Conservation (phyloP, 2,329 filamentous ascomycete species). For the Fusarium aywerte region DNA sequence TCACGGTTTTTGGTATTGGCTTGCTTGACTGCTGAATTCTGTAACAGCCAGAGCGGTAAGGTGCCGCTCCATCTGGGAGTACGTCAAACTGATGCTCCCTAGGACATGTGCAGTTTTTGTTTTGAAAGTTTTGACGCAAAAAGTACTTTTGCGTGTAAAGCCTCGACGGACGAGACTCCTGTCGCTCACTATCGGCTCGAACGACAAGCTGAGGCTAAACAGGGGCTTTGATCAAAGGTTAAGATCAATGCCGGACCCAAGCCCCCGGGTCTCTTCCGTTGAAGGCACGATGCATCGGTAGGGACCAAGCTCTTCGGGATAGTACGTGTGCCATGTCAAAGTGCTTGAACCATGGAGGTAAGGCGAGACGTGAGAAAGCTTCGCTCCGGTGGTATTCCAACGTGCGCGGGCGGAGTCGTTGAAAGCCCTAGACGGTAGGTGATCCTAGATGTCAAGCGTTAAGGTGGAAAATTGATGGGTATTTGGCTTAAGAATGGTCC, state of each 20-base stretch:
- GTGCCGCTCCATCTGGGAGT: conserved; percentile 20
- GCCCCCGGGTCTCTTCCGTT: conserved; percentile 18
- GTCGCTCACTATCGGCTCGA: conserved; percentile 14
- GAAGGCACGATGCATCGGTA: conserved; percentile 16
- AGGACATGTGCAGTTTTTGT: background rate
- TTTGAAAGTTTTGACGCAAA: background rate
- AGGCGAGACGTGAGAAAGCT: conserved; percentile 17
- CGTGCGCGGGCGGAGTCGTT: conserved; percentile 21
- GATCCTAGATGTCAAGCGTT: conserved; percentile 1
- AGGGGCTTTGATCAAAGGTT: conserved; percentile 30
- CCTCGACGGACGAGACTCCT: background rate
- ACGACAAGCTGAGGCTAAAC: conserved; percentile 25
- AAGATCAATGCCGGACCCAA: conserved; percentile 41
- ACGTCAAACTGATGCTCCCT: background rate
- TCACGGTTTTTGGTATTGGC: conserved; percentile 17
- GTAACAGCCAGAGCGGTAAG: conserved; percentile 29
- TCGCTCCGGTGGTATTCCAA: background rate
- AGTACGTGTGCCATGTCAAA: background rate
- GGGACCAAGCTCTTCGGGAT: conserved; percentile 9
- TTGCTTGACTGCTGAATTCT: conserved; percentile 12
- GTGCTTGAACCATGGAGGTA: background rate
- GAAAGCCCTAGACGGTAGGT: background rate
- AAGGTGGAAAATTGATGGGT: background rate
- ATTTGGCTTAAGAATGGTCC: background rate
- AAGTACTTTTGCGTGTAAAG: conserved; percentile 1